phyloP scores from a whole-genome alignment of 805 yeast genomes.

The Peterozyma toletana region DNA sequence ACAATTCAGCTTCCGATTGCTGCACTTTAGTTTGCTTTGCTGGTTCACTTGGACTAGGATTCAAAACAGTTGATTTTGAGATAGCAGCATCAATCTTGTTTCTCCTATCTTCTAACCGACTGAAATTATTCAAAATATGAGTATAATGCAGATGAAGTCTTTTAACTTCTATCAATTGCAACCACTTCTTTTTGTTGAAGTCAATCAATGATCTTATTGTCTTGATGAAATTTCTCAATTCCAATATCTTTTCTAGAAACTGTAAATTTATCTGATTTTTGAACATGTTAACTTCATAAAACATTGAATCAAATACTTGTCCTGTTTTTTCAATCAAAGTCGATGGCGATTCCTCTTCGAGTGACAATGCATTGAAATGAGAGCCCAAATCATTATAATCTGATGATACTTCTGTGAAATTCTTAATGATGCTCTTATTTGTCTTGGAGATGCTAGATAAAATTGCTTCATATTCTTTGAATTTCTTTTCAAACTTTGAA shows the following conservation, averaged over 20 bases:
- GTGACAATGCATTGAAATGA: slow-evolving; percentile 44
- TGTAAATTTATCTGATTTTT: slow-evolving; percentile 19
- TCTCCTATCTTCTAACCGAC: slow-evolving; percentile 22
- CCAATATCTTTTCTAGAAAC: slow-evolving; percentile 25
- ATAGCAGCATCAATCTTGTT: slow-evolving; percentile 21
- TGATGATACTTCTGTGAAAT: slow-evolving; percentile 35
- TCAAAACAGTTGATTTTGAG: slow-evolving; percentile 4
- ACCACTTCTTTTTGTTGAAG: slow-evolving; percentile 24
- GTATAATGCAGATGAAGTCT: slow-evolving; percentile 17
- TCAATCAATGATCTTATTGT: slow-evolving; percentile 23
- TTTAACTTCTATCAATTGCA: slow-evolving; percentile 22
- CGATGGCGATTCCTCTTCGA: slow-evolving; percentile 29
- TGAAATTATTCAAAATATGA: slow-evolving; percentile 17
- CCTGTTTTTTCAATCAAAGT: slow-evolving; percentile 68
- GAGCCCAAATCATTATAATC: slow-evolving; percentile 49
- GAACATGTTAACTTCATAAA: slow-evolving; percentile 40
- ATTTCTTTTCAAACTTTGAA: slow-evolving; percentile 20
- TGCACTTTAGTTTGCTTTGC: neutral
- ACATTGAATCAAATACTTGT: slow-evolving; percentile 72
- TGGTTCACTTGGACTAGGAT: neutral
- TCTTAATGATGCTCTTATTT: slow-evolving; percentile 39
- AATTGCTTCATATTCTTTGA: slow-evolving; percentile 23
- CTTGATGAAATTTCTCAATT: slow-evolving; percentile 23
- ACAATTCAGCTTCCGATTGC: slow-evolving; percentile 1
- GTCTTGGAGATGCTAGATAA: slow-evolving; percentile 24